phyloP scores from a whole-genome alignment of 257 asterid genomes.

The Plantago major region DNA sequence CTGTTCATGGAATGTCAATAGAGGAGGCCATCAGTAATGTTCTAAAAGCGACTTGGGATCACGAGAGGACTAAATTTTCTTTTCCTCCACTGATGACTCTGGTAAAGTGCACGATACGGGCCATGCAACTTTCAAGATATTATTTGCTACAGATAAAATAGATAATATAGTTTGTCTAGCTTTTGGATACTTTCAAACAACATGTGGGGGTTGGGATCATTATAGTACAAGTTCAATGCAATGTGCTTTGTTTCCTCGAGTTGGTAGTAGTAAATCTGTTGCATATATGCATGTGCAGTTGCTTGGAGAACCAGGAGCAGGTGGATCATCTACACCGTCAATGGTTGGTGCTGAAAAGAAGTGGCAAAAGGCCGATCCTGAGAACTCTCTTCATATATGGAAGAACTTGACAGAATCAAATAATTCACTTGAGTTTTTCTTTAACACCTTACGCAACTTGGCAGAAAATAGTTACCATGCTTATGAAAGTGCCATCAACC shows the following conservation, averaged over 20 bases:
- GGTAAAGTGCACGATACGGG: conserved; percentile 39
- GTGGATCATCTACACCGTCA: conserved; percentile 98
- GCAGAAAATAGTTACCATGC: conserved; percentile 51
- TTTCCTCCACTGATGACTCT: conserved; percentile 97
- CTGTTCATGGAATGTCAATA: conserved; percentile 44
- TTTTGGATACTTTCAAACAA: no score
- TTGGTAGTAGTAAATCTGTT: conserved; percentile 20
- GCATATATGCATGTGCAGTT: conserved; percentile 42
- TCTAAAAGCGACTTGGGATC: conserved; percentile 88
- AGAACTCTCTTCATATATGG: conserved; percentile 75
- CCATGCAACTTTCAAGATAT: conserved; percentile 10
- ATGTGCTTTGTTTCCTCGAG: conserved; percentile 18
- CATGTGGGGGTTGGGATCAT: not conserved
- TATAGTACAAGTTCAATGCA: conserved; percentile 8
- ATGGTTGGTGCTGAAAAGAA: conserved; percentile 98
- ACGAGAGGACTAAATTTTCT: conserved; percentile 77
- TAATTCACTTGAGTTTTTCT: conserved; percentile 67
- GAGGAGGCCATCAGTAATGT: conserved; percentile 63
- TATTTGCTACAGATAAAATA: not conserved
- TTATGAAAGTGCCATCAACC: conserved; percentile 45
- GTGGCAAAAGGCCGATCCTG: conserved; percentile 93
- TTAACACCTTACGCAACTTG: conserved; percentile 51
- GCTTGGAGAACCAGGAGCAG: conserved; percentile 97
- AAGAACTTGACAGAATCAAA: conserved; percentile 74
- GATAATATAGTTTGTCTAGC: no score